Evolutionary conservation across 179 eudicot genomes (phyloP), one percentile per base, ranked within the genome.

Genomic region (Gypsophila paniculata): DNA sequence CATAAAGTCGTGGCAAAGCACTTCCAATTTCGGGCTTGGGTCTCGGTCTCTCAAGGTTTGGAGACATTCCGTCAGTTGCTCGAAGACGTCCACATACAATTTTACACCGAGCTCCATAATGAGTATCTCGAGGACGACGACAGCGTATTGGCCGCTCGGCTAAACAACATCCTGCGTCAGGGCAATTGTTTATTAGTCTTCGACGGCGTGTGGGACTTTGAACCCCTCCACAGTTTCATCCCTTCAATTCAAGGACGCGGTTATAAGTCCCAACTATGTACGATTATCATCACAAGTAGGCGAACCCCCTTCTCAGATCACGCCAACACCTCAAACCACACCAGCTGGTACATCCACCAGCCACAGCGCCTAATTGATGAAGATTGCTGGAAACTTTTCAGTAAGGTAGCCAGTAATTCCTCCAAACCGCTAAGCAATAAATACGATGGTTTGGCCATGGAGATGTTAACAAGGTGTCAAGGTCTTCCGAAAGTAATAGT

Each of bases 401-500:
- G 10, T 29, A 66, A 65, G 57, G 42, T 54, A 11, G 54, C 71
- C 11, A 65, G 60, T 36, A 70, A 61, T 21, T 44, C 6, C 10
- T 68, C 57, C 11, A 66, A 36, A 9, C 61, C 38, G 7, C 17
- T 59, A 52, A 61, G 32, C 4, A 7, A 1, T 8, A 73, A 72
- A 21, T 53, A 25, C 59, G 53, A 52, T n/a, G 44, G 48, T 21
- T 63, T 78, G 19, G 79, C 79, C 6, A 34, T 38, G 72, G 60
- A 49, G 19, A 68, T 81, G 69, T 11, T 78, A 65, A 58, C 12
- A 23, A 75, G 68, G 6, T 81, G 84, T 42, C 57, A 74, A 36
- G 82, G 84, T 13, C 11, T 81, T 2, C 84, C 82, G 0, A 71
- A 75, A 21, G 84, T 81, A 5, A 77, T 75, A 42, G 79, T 72